Evolutionary conservation across 2,329 filamentous ascomycete species (phyloP), one percentile per base, ranked within the genome.

Genomic region (Fusarium nanum): DNA sequence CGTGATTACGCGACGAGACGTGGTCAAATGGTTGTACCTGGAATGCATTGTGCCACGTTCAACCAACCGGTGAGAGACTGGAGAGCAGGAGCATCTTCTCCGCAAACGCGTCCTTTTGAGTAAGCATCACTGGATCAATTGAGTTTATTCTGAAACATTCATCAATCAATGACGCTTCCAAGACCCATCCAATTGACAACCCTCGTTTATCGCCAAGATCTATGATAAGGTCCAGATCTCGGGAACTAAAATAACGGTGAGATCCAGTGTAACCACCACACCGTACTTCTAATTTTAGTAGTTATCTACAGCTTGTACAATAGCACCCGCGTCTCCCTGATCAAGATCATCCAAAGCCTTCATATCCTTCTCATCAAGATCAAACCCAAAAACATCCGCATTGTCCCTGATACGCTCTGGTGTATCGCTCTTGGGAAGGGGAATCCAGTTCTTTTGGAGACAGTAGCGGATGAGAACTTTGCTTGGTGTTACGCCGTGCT

Each of bases 381-480:
- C 81, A 73, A 92, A 91, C 27, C 82, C 83, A 75, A 85, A 91
- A 0, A 92, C 82, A 58, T 89, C 83, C 0, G 84, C 84, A 73
- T 92, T 92, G 37, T 83, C 81, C 65, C 78, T 81, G 68, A 92
- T 92, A 14, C 89, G 82, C 18, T 83, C 85, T 0, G 85, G 83
- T 3, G 82, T 87, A 63, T 89, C 87, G 65, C 88, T 90, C 82
- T 92, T 92, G 22, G 89, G 88, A 64, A 92, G 77, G 8, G 89
- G 89, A 18, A 89, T 83, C 86, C 88, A 91, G 12, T 83, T 85
- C 80, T 91, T 92, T 75, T 93, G 89, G 73, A 93, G 78, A 64
- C 86, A 87, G 74, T 89, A 93, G 60, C 91, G 84, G 20, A 93
- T 82, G 70, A 93, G 78, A 2, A 93, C 82, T 78, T 93, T 89